Conservation (phyloP, 2,329 filamentous ascomycete genomes). For the Trichoderma guizhouense region DNA sequence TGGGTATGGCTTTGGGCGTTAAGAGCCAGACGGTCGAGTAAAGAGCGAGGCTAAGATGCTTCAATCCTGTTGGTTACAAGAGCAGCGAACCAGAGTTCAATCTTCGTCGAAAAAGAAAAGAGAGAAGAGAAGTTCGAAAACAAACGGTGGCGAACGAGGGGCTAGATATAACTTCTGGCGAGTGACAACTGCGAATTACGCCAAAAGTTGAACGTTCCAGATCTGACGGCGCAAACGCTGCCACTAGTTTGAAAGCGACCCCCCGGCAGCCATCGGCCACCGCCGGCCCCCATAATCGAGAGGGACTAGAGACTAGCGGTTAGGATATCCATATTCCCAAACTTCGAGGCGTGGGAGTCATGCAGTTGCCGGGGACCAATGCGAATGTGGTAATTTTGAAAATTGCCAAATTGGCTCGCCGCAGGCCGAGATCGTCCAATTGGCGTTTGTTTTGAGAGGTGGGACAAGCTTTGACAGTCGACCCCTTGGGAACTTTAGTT, state of each 20-base stretch:
- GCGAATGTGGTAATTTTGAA: constrained; percentile 4
- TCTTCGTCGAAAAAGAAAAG: background rate
- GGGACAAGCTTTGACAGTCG: background rate
- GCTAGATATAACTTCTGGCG: background rate
- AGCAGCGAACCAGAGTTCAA: background rate
- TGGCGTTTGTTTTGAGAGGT: background rate
- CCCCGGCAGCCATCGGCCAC: constrained; percentile 18
- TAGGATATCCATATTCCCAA: background rate
- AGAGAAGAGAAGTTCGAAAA: background rate
- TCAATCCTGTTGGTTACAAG: background rate
- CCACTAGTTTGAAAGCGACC: background rate
- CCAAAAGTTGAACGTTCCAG: background rate
- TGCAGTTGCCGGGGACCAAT: background rate
- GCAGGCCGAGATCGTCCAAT: background rate
- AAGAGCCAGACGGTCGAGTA: background rate
- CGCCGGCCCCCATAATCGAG: background rate
- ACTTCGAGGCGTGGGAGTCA: constrained; percentile 9
- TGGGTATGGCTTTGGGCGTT: background rate
- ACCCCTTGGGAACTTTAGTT: background rate
- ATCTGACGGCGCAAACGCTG: constrained; percentile 7
- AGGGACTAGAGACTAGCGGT: background rate
- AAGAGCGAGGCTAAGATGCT: background rate
- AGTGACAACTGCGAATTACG: background rate
- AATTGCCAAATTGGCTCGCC: constrained; percentile 16
- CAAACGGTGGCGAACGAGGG: background rate